Evolutionary conservation across 192 early-diverging fungal species (phyloP).

Genomic region (Mortierella antarctica): DNA sequence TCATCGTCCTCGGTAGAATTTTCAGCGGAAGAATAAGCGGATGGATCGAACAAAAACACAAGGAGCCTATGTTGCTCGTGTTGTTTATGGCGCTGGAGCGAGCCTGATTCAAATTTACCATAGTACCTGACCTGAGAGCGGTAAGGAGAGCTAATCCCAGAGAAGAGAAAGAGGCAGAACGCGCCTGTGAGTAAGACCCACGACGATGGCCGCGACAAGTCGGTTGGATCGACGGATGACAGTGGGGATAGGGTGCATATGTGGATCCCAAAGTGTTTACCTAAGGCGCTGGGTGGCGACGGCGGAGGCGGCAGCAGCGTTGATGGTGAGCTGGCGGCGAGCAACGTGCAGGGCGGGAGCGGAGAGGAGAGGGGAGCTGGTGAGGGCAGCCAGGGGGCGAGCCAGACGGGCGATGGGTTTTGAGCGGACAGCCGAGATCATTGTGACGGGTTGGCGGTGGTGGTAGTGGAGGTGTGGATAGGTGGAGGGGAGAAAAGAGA

Average conservation of each 20-base stretch:
- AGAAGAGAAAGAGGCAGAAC: not conserved
- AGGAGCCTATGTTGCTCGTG: not conserved
- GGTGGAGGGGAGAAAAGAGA: not conserved
- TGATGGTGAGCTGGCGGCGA: constrained; percentile 49
- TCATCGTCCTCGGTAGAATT: not conserved
- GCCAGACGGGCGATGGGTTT: constrained; percentile 44
- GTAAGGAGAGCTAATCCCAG: constrained; percentile 37
- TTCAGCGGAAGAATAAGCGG: too few species aligned
- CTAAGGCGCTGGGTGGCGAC: constrained; percentile 43
- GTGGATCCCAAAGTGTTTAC: constrained; percentile 5
- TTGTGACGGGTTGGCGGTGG: constrained; percentile 34
- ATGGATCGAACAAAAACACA: not conserved
- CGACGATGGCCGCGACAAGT: not conserved
- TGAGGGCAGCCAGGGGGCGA: constrained; percentile 41
- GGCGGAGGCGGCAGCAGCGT: constrained; percentile 39
- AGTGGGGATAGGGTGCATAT: not conserved
- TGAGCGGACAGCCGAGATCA: constrained; percentile 54
- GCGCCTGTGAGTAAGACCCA: not conserved
- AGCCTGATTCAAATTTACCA: constrained; percentile 20
- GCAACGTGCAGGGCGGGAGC: constrained; percentile 15
- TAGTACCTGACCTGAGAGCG: constrained; percentile 50
- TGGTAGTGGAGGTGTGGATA: not conserved
- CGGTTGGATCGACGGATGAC: not conserved
- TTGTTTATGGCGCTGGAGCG: not conserved
- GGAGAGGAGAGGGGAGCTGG: constrained; percentile 34